Evolutionary conservation across 306 rosid species (phyloP).

Genomic region (Glycyrrhiza uralensis): DNA sequence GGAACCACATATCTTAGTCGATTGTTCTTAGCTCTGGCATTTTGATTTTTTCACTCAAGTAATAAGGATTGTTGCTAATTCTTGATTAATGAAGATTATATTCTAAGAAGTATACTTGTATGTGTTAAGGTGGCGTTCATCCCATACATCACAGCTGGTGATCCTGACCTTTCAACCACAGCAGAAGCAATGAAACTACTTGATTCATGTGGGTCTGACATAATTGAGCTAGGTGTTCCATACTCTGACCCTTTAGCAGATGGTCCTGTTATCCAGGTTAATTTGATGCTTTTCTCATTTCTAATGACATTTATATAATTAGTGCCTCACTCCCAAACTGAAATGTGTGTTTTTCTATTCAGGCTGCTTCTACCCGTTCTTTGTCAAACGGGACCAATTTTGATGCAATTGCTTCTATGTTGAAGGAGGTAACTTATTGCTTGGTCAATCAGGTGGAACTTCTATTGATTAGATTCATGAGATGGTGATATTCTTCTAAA

Average conservation of each 20-base stretch:
- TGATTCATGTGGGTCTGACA: slow-evolving; percentile 81
- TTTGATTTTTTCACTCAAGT: background rate
- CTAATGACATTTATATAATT: background rate
- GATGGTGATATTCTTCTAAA: background rate
- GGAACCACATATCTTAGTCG: too few relatives aligned
- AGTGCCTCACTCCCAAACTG: slow-evolving; percentile 25
- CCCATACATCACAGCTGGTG: slow-evolving; percentile 91
- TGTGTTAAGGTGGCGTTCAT: slow-evolving; percentile 80
- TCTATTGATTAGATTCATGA: too few relatives aligned
- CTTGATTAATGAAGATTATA: too few relatives aligned
- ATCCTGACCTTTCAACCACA: slow-evolving; percentile 90
- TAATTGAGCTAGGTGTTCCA: slow-evolving; percentile 89
- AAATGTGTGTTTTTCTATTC: slow-evolving; percentile 27
- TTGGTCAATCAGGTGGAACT: too few relatives aligned
- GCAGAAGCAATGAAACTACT: slow-evolving; percentile 90
- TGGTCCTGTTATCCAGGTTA: slow-evolving; percentile 98
- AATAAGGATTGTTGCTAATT: background rate
- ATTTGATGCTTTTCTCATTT: background rate
- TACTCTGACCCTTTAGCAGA: slow-evolving; percentile 98
- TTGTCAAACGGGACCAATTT: slow-evolving; percentile 79
- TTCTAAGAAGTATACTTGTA: slow-evolving; percentile 26
- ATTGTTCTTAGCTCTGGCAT: too few relatives aligned
- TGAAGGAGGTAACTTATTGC: slow-evolving; percentile 99
- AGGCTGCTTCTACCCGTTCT: slow-evolving; percentile 96
- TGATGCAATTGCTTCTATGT: slow-evolving; percentile 62